Evolutionary conservation across 345 rosid species (phyloP).

Genomic region (Pistacia vera): DNA sequence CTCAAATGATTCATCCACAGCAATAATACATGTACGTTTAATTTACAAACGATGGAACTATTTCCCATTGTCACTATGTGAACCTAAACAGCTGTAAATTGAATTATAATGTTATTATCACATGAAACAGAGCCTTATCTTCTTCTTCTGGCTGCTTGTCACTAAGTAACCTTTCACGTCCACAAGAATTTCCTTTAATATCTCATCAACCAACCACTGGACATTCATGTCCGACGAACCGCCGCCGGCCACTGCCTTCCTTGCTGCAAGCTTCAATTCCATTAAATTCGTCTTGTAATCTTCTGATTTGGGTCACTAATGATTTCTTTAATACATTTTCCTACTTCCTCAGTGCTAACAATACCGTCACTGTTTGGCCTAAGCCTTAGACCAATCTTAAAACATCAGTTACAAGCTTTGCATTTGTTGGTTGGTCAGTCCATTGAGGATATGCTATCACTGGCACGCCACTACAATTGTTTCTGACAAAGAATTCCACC

Average conservation of each 20-base stretch:
- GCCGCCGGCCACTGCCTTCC: no score
- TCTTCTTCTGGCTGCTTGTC: background rate
- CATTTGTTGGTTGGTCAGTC: slow-evolving; percentile 39
- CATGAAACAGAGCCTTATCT: background rate
- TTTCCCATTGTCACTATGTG: background rate
- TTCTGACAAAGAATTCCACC: no score
- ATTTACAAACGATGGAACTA: background rate
- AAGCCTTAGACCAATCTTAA: slow-evolving; percentile 44
- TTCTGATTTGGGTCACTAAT: no score
- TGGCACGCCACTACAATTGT: slow-evolving; percentile 40
- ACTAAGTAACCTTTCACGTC: no score
- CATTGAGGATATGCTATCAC: slow-evolving; percentile 51
- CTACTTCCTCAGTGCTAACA: slow-evolving; percentile 32
- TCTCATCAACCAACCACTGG: slow-evolving; percentile 27
- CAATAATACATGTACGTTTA: no score
- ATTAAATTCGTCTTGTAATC: no score
- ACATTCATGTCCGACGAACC: no score
- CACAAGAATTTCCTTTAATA: slow-evolving; percentile 4
- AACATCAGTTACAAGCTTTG: slow-evolving; percentile 37
- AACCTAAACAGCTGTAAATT: background rate
- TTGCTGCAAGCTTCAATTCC: no score
- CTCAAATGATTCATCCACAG: background rate
- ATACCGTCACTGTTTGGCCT: slow-evolving; percentile 26
- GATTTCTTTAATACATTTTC: background rate
- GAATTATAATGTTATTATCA: no score